Conservation (phyloP, 768 basidiomycete genomes). For the Collybia nuda region DNA sequence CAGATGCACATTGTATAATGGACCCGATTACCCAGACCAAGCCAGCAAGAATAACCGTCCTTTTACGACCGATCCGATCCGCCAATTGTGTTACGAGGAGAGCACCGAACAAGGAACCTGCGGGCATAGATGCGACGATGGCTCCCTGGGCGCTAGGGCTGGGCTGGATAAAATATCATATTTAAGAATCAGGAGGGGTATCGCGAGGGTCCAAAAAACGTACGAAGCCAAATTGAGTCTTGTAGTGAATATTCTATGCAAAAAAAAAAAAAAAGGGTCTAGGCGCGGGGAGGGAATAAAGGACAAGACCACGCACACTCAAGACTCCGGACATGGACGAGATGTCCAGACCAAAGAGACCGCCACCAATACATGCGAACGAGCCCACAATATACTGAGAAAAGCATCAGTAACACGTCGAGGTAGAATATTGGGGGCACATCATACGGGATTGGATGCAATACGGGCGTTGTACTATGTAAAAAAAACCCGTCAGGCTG, state of each 20-base stretch:
- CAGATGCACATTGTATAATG: constrained; percentile 65
- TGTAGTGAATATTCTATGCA: constrained; percentile 36
- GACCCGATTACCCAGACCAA: constrained; percentile 73
- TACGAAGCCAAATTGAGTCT: constrained; percentile 34
- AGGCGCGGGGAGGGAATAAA: not conserved
- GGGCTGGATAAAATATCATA: constrained; percentile 31
- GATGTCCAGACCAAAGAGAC: constrained; percentile 79
- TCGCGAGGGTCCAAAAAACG: constrained; percentile 1
- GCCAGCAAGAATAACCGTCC: constrained; percentile 64
- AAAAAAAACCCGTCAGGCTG: too few species aligned
- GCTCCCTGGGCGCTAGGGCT: constrained; percentile 60
- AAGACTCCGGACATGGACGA: constrained; percentile 81
- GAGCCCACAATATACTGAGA: constrained; percentile 72
- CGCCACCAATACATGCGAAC: constrained; percentile 81
- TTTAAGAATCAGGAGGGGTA: not conserved
- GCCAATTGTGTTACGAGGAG: constrained; percentile 63
- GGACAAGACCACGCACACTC: constrained; percentile 33
- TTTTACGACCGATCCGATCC: constrained; percentile 65
- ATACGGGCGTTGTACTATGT: constrained; percentile 53
- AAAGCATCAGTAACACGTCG: not conserved
- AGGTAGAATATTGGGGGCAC: not conserved
- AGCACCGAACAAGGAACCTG: constrained; percentile 68
- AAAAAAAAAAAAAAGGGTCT: not conserved
- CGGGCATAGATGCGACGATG: constrained; percentile 80
- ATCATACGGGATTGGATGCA: constrained; percentile 53